Evolutionary conservation across 2,329 filamentous ascomycete genomes (phyloP).

Genomic region (Aschersonia sp.): DNA sequence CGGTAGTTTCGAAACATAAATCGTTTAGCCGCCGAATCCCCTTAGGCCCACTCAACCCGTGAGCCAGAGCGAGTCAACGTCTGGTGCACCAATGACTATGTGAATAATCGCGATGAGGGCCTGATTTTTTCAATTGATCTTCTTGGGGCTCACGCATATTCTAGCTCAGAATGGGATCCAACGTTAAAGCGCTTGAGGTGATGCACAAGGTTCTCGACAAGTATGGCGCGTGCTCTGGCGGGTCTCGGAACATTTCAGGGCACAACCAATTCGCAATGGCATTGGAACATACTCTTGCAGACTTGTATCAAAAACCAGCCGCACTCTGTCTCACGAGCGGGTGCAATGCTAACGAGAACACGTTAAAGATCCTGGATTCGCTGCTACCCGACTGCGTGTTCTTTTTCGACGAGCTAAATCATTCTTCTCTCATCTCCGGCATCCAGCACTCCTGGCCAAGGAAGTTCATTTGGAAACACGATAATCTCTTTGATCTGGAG

Average conservation of each 20-base stretch:
- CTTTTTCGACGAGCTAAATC: neutral
- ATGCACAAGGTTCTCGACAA: neutral
- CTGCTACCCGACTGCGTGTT: neutral
- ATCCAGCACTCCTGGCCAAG: neutral
- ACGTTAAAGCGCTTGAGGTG: neutral
- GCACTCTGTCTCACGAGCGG: neutral
- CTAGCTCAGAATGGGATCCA: neutral
- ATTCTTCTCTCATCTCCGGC: neutral
- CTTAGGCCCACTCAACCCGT: neutral
- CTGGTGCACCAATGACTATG: neutral
- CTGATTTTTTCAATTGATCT: neutral
- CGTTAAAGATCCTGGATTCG: neutral
- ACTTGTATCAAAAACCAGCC: neutral
- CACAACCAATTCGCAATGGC: neutral
- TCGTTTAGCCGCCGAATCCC: neutral
- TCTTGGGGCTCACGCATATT: neutral
- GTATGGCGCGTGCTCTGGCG: neutral
- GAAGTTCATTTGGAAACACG: neutral
- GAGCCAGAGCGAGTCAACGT: neutral
- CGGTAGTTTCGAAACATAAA: neutral
- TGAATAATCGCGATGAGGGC: neutral
- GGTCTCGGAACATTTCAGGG: neutral
- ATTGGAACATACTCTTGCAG: neutral
- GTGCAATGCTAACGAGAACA: neutral
- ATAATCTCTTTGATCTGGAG: neutral